These are phyloP conservation scores for Zoysia pacifica DNA, from an alignment of 176 grass and related monocot species.

Conservation along the genomic window DNA sequence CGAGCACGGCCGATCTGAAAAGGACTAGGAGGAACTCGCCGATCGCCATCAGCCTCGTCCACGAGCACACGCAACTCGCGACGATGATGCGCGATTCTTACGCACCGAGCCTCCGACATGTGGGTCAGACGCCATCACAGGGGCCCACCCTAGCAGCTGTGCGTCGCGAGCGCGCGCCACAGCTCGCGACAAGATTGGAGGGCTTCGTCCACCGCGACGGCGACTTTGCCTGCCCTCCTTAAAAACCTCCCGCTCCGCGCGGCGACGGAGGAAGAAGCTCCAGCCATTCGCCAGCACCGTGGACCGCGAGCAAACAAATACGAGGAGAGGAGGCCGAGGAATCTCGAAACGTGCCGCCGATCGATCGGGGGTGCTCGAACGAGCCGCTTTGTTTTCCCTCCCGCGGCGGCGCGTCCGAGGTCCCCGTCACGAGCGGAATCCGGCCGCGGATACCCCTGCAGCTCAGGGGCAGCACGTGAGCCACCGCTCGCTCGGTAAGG, in stretches of 20 bases:
- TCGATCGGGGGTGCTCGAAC: neutral
- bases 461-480: constrained; percentile 6
- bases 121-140: neutral
- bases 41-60: neutral
- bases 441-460: neutral
- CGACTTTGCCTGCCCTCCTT: constrained; percentile 25
- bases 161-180: neutral
- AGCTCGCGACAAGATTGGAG: constrained; percentile 13
- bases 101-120: neutral
- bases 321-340: constrained; percentile 32
- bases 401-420: neutral
- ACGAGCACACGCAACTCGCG: neutral
- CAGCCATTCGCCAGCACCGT: constrained; percentile 20
- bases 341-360: neutral
- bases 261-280: neutral
- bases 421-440: constrained; percentile 9
- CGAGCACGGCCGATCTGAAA: neutral
- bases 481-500: constrained; percentile 5
- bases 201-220: constrained; percentile 34
- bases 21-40: neutral
- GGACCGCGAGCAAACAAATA: constrained; percentile 1
- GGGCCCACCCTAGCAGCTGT: neutral
- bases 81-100: neutral
- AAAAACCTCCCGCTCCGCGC: constrained; percentile 24
- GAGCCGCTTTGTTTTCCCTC: neutral